These are phyloP conservation scores for Myriosclerotinia curreyana DNA, from an alignment of 2,329 filamentous ascomycete species.

Conservation along the genomic window DNA sequence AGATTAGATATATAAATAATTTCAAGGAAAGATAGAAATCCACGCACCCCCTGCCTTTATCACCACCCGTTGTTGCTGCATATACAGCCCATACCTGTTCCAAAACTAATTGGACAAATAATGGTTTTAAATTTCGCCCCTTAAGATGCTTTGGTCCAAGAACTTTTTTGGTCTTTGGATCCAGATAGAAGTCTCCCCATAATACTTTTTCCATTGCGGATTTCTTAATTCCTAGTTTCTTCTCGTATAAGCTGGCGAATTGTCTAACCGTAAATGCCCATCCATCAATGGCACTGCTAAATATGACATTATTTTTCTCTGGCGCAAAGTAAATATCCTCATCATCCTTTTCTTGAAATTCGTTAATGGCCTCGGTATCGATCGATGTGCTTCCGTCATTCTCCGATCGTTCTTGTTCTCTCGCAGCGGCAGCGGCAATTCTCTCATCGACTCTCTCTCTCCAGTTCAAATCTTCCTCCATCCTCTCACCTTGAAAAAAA, in stretches of 20 bases:
- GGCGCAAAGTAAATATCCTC: slow-evolving; percentile 98
- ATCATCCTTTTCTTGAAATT: slow-evolving; percentile 88
- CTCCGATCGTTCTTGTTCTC: slow-evolving; percentile 49
- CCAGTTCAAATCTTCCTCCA: slow-evolving; percentile 98
- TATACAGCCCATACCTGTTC: slow-evolving; percentile 97
- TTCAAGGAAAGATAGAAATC: slow-evolving; percentile 41
- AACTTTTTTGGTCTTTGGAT: slow-evolving; percentile 95
- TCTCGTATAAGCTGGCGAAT: slow-evolving; percentile 90
- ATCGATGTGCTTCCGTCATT: slow-evolving; percentile 40
- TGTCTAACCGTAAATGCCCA: slow-evolving; percentile 98
- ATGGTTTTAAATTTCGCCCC: slow-evolving; percentile 84
- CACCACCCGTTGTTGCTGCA: slow-evolving; percentile 79
- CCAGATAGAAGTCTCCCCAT: slow-evolving; percentile 95
- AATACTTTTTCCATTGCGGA: slow-evolving; percentile 85
- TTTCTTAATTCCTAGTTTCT: slow-evolving; percentile 93
- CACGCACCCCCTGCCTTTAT: slow-evolving; percentile 73
- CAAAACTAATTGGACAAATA: slow-evolving; percentile 95
- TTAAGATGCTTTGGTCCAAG: slow-evolving; percentile 89
- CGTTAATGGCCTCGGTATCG: slow-evolving; percentile 55
- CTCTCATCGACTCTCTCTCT: slow-evolving; percentile 87
- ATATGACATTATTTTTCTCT: slow-evolving; percentile 98
- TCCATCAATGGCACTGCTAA: slow-evolving; percentile 95
- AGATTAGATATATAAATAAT: slow-evolving; percentile 32
- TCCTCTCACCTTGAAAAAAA: slow-evolving; percentile 96
- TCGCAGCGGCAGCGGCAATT: slow-evolving; percentile 67